A percentile compares a stretch with the other conserved stretches of the same genome.
phyloP scores from a whole-genome alignment of 805 yeast species.

The Cephaloascus fragrans region DNA sequence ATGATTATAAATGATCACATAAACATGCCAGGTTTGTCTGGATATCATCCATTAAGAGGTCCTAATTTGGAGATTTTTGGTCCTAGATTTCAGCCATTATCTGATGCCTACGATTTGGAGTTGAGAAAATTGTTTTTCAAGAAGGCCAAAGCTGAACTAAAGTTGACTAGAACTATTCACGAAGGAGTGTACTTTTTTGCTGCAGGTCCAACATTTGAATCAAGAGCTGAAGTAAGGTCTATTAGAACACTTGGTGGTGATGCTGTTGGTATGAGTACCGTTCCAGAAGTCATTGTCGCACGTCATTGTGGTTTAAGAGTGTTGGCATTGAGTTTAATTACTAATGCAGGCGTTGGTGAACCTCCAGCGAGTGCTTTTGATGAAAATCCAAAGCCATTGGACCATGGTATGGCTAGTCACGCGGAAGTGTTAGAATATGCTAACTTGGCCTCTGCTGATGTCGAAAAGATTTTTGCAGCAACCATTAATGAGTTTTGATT shows the following conservation, averaged over 20 bases:
- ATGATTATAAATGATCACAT: constrained; percentile 89
- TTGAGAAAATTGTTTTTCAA: constrained; percentile 54
- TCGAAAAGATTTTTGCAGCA: constrained; percentile 57
- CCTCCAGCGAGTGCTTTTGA: constrained; percentile 61
- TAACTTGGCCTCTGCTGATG: constrained; percentile 70
- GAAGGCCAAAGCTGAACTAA: constrained; percentile 32
- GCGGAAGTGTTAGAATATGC: constrained; percentile 88
- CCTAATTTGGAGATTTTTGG: constrained; percentile 75
- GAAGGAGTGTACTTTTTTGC: constrained; percentile 85
- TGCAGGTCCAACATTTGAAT: constrained; percentile 91
- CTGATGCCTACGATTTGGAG: constrained; percentile 79
- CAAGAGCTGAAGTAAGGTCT: constrained; percentile 83
- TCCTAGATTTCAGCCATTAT: constrained; percentile 77
- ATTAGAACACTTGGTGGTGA: constrained; percentile 73
- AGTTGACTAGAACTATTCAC: constrained; percentile 48
- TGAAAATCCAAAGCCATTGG: constrained; percentile 39
- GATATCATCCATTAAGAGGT: constrained; percentile 81
- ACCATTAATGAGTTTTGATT: constrained; percentile 36
- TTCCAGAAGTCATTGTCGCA: constrained; percentile 90
- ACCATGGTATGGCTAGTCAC: constrained; percentile 79
- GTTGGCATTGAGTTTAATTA: constrained; percentile 76
- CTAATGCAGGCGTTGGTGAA: constrained; percentile 70
- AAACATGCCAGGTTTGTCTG: constrained; percentile 85
- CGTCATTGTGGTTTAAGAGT: constrained; percentile 80
- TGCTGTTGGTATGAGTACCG: constrained; percentile 97